Evolutionary conservation across 2,329 filamentous ascomycete species (phyloP), one percentile per base, ranked within the genome.

Genomic region (Talaromyces piceae): DNA sequence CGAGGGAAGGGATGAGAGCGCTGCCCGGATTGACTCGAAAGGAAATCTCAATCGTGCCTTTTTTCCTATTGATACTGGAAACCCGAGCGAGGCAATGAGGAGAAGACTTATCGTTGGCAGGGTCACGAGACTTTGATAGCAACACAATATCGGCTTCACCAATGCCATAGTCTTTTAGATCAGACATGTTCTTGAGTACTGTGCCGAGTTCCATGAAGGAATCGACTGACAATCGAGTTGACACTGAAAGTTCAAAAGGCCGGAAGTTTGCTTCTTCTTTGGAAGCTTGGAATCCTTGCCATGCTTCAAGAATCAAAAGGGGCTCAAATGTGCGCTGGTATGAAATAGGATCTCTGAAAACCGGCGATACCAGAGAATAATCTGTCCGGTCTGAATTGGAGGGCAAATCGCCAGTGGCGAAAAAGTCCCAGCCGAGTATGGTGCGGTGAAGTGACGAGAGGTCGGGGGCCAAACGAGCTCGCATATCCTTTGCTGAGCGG

Each of bases 381-480:
- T 82, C 77, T 45, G 84, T 83, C 13, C 82, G 82, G 47, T 81
- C 84, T 5, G 78, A 77, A 52, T 77, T 80, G 0, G 93, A 91
- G 5, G 93, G 93, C 53, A 91, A 87, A 61, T 91, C 88, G 25
- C 90, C 89, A 43, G 83, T 75, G 62, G 95, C 87, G 67, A 96
- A 98, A 58, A 94, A 95, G 58, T 98, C 88, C 93, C 93, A 98
- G 51, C 86, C 81, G 3, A 98, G 80, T 47, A 98, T 89, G 16
- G 85, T 85, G 60, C 87, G 84, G 65, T 97, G 93, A 26, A 98
- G 73, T 13, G 82, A 77, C 31, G 89, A 86, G 71, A 98, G 86
- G 58, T 94, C 88, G 6, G 94, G 93, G 27, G 91, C 87, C 54
- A 98, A 77, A 56, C 93, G 86, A 57, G 93, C 91, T 59, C 91